These are phyloP conservation scores for Zygnema circumcarinatum DNA, from an alignment of 139 green algal species.

Conservation along the genomic window DNA sequence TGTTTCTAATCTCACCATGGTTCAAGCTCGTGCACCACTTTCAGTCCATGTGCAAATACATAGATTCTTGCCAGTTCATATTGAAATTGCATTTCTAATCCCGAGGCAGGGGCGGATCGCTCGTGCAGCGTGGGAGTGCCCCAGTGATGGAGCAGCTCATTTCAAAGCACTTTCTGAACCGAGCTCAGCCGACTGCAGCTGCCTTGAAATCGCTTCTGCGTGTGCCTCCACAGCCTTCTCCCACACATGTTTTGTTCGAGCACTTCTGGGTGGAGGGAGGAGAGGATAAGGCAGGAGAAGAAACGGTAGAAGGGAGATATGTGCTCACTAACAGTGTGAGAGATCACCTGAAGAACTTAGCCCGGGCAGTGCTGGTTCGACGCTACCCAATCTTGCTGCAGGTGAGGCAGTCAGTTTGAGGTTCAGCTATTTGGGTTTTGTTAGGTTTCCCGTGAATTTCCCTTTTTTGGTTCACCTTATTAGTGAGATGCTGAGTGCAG, in stretches of 20 bases:
- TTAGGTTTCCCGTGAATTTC: not conserved
- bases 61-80: no score
- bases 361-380: constrained; percentile 84
- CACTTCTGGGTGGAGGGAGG: constrained; percentile 89
- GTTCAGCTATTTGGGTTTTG: not conserved
- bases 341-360: constrained; percentile 86
- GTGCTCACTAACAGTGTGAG: constrained; percentile 84
- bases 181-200: constrained; percentile 66
- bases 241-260: constrained; percentile 84
- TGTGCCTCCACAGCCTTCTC: constrained; percentile 14
- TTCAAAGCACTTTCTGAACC: constrained; percentile 67
- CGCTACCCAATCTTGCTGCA: constrained; percentile 84
- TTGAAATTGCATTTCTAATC: no score
- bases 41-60: no score
- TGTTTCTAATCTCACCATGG: no score
- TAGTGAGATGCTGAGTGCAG: constrained; percentile 69
- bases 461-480: no score
- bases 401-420: constrained; percentile 29
- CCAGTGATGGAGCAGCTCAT: constrained; percentile 78
- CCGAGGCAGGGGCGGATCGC: no score
- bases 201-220: constrained; percentile 55
- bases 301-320: constrained; percentile 68
- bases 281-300: constrained; percentile 10
- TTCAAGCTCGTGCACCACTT: no score
- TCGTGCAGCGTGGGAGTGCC: constrained; percentile 32